Evolutionary conservation across 2,329 filamentous ascomycete genomes (phyloP), one percentile per base, ranked within the genome.

Genomic region (Fusarium subtropicale): DNA sequence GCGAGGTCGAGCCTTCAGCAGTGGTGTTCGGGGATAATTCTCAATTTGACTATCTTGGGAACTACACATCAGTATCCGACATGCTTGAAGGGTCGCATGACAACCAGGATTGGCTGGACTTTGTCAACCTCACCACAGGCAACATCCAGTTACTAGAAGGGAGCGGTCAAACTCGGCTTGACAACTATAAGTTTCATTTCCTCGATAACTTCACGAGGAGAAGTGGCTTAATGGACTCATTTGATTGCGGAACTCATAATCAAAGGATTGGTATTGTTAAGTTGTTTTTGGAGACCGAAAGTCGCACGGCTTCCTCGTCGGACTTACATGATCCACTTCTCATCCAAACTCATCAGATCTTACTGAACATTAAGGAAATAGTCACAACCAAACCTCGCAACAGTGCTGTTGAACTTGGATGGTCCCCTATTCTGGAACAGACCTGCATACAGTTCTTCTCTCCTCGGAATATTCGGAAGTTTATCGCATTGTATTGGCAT

Each of bases 301-400:
- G 11, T 8, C 3, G 9, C 15, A 13, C 2, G 7, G 1, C 1
- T 15, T 5, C 1, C 4, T 2, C 3, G 1, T 3, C 7, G 5
- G 9, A 22, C 3, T 12, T 56, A 1, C 33, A 52, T 1, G 51
- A 59, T 22, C 56, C 39, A 5, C 38, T 56, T 7, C 5, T 26
- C 7, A 31, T 56, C 1, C 56, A 59, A 18, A 59, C 51, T 5
- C 56, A 56, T 5, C 38, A 44, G 11, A 56, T 59, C 15, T n/a
- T 59, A n/a, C 24, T 56, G 3, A 41, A 38, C 3, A 59, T 59
- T 10, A 59, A 59, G 4, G 51, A 56, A 10, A 24, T 59, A 7
- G 38, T 45, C 12, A 59, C 56, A 0, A 20, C 44, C 0, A 60
- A 60, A 2, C 42, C 57, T 18, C 10, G 54, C 2, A 60, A 59